These are phyloP conservation scores for Wickerhamomyces strasburgensis DNA, from an alignment of 805 yeast genomes.

Conservation along the genomic window DNA sequence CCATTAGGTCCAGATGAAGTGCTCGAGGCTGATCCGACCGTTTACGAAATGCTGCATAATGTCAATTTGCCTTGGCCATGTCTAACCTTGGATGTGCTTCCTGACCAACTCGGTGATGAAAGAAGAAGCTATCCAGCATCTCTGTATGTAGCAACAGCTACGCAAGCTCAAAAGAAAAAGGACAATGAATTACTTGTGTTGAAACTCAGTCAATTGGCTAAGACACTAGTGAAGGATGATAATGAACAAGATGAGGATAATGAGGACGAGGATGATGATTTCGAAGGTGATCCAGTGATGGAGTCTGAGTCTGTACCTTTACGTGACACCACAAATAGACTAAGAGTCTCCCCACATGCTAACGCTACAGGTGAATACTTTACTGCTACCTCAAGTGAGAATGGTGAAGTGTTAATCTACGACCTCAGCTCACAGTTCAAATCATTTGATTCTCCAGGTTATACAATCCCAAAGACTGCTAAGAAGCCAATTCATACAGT, in stretches of 20 bases:
- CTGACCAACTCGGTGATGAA: slow-evolving; percentile 82
- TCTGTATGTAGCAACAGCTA: slow-evolving; percentile 81
- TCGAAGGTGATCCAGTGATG: slow-evolving; percentile 76
- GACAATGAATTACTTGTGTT: slow-evolving; percentile 86
- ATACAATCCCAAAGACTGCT: slow-evolving; percentile 65
- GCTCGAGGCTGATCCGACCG: slow-evolving; percentile 92
- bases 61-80: slow-evolving; percentile 97
- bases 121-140: slow-evolving; percentile 89
- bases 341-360: slow-evolving; percentile 79
- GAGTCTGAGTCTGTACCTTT: slow-evolving; percentile 79
- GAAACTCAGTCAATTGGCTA: slow-evolving; percentile 75
- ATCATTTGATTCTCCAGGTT: slow-evolving; percentile 88
- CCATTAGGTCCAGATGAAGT: slow-evolving; percentile 96
- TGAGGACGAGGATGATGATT: slow-evolving; percentile 67
- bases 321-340: slow-evolving; percentile 80
- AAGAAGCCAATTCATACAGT: slow-evolving; percentile 82
- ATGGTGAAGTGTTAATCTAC: slow-evolving; percentile 82
- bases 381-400: slow-evolving; percentile 85
- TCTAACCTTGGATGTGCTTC: slow-evolving; percentile 81
- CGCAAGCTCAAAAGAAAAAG: slow-evolving; percentile 83
- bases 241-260: slow-evolving; percentile 72
- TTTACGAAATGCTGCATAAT: slow-evolving; percentile 93
- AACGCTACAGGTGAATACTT: slow-evolving; percentile 69
- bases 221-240: slow-evolving; percentile 83
- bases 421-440: slow-evolving; percentile 75